Base-by-base conservation (phyloP, 2,329 filamentous ascomycete genomes). In the Sporothrix brunneoviolacea region DNA sequence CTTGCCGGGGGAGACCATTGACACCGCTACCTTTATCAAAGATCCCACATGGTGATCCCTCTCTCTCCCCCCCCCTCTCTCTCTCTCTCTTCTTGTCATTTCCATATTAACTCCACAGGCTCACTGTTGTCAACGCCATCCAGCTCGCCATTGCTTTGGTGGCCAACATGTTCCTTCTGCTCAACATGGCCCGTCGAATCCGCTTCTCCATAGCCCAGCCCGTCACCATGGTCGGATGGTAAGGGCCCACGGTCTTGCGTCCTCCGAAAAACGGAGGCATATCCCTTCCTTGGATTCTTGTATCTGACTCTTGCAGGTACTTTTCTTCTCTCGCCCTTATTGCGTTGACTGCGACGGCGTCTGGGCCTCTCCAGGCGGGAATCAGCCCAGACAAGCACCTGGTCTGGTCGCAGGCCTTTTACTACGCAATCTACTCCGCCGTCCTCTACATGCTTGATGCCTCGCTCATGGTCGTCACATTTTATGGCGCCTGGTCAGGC, bases 141-240 rank as follows among this genome's bases (percentile, higher is more conserved):
- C 91, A 91, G 54, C 75, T 96, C 4, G 79, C 70, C 16, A 79
- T 88, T 53, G 91, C 90, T 15, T 70, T 95, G 28, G 65, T 84
- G 1, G 87, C 90, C 8, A 96, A 96, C 59, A 56, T 88, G 1
- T 90, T 89, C 55, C 75, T 96, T 2, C 74, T 96, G 1, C 78
- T 93, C 58, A 95, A 95, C 67, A 95, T 96, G 76, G 87, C 89
- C 0, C 79, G 81, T 51, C 76, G 83, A 6, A 77, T 95, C 7
- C 80, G 88, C 45, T 95, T 95, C 63, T 83, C 84, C 16, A 73
- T 95, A 35, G 88, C 90, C 1, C 78, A 95, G 53, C 90, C 91
- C 1, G 74, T 88, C 19, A 94, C 89, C 1, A 95, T 96, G 53
- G 65, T 86, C 8, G 78, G 88, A 53, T 96, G 91, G 89, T n/a